phyloP scores from a whole-genome alignment of 1,284 basidiomycete genomes.

The Psilocybe mexicana region DNA sequence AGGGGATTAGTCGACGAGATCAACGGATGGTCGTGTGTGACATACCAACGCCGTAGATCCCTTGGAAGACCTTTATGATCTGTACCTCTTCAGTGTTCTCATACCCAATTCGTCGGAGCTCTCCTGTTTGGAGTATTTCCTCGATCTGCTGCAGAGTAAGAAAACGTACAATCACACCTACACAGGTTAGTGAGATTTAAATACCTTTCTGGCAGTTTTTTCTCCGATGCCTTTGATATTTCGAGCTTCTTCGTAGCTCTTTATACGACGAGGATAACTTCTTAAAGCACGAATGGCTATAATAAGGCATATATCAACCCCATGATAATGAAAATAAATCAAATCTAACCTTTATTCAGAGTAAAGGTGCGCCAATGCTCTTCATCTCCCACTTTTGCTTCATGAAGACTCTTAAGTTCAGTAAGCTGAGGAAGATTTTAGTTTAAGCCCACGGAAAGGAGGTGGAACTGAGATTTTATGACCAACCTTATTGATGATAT shows the following conservation, averaged over 20 bases:
- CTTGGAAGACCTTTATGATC: conserved; percentile 59
- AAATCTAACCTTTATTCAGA: conserved; percentile 58
- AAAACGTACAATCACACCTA: not conserved
- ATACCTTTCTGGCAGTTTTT: conserved; percentile 75
- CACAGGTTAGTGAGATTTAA: not conserved
- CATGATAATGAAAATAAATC: not conserved
- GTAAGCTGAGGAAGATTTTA: conserved; percentile 46
- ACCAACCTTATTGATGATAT: conserved; percentile 64
- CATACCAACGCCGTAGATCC: conserved; percentile 84
- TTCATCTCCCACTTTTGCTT: conserved; percentile 53
- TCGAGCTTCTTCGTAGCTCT: conserved; percentile 60
- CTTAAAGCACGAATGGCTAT: conserved; percentile 57
- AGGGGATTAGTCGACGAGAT: not conserved
- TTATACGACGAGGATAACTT: conserved; percentile 62
- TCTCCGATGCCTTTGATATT: conserved; percentile 68
- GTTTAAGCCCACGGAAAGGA: not conserved
- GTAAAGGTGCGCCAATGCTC: conserved; percentile 63
- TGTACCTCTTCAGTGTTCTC: conserved; percentile 63
- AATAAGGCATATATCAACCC: not conserved
- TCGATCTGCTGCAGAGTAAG: conserved; percentile 47
- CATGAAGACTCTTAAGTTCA: conserved; percentile 62
- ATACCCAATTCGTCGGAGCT: conserved; percentile 58
- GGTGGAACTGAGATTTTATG: conserved; percentile 9
- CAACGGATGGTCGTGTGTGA: not conserved
- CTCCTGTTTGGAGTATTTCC: conserved; percentile 75